Evolutionary conservation across 2,329 filamentous ascomycete genomes (phyloP).

Genomic region (Raffaelea albimanens): DNA sequence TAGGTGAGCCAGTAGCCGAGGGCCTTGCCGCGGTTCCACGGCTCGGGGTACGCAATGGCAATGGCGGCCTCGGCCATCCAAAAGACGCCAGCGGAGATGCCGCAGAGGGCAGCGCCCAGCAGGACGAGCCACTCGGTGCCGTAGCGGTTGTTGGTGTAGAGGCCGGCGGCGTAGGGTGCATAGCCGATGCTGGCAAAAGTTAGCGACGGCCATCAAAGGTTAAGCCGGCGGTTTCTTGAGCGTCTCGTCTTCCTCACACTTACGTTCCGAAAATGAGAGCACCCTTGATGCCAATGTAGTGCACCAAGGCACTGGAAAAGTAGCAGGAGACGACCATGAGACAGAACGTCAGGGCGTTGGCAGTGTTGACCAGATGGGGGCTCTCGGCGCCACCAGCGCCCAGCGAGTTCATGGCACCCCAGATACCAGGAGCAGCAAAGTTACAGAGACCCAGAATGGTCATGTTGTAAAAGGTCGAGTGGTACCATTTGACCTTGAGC

Average conservation of each 20-base stretch:
- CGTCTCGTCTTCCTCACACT: slow-evolving; percentile 12
- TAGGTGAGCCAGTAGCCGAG: slow-evolving; percentile 55
- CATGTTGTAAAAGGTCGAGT: slow-evolving; percentile 64
- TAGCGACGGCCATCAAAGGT: not conserved
- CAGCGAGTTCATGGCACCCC: slow-evolving; percentile 64
- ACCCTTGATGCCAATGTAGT: slow-evolving; percentile 61
- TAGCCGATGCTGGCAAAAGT: slow-evolving; percentile 42
- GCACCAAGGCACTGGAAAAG: slow-evolving; percentile 52
- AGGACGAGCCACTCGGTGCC: slow-evolving; percentile 60
- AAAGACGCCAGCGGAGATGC: slow-evolving; percentile 64
- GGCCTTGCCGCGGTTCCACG: slow-evolving; percentile 54
- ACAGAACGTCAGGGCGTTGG: slow-evolving; percentile 63
- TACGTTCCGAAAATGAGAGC: slow-evolving; percentile 61
- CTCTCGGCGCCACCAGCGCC: slow-evolving; percentile 58
- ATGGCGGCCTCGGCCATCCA: slow-evolving; percentile 71
- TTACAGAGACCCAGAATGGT: slow-evolving; percentile 63
- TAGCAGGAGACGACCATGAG: slow-evolving; percentile 54
- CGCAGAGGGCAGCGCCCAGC: slow-evolving; percentile 59
- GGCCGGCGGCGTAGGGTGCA: slow-evolving; percentile 59
- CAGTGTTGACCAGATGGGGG: slow-evolving; percentile 59
- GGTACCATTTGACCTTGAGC: slow-evolving; percentile 48
- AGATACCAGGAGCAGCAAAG: slow-evolving; percentile 61
- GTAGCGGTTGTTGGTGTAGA: slow-evolving; percentile 65
- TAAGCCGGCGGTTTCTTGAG: not conserved
- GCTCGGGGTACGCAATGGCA: slow-evolving; percentile 62